Base-by-base conservation (phyloP, 208 protist species). In the Angomonas desouzai region DNA sequence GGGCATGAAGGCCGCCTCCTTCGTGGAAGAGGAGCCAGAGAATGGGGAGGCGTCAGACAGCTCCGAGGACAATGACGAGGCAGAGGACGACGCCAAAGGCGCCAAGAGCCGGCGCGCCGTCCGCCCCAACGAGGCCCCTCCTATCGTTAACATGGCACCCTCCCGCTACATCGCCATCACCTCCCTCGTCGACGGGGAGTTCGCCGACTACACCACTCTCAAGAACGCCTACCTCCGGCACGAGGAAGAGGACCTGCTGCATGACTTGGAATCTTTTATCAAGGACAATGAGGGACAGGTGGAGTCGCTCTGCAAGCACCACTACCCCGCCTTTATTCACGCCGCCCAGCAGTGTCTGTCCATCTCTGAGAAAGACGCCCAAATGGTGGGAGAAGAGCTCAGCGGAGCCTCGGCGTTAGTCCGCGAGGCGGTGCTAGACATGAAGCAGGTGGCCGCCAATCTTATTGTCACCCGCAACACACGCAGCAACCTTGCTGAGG, bases 321-420 rank as follows among this genome's bases (percentile, higher is more conserved):
- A 96, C 79, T 93, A 96, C 74, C 82, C 87, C 16, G 83, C 81
- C 25, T 89, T 96, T 60, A 78, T 93, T 51, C 80, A 93, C 70
- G 87, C 85, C 18, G 76, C 87, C 0, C 77, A 91, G 56, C 83
- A 93, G 74, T 96, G 90, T 70, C 72, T 90, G 27, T 66, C 67
- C 66, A 93, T 96, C 70, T 92, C 87, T 1, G 83, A 84, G 63
- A 48, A 79, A 20, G 90, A 93, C 58, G 90, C 90, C 22, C 71
- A 91, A 63, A 65, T 92, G 13, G 87, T 96, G 45, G 81, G 85
- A 22, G 79, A 90, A 74, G 87, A 96, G 64, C 82, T 96, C 18
- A 83, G 83, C 64, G 87, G 86, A 1, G 83, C 87, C 48, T 88
- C 78, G 0, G 65, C 77, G 36, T 79, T 93, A 3, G 83, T 89